phyloP scores from a whole-genome alignment of 2,329 filamentous ascomycete genomes.

The Fusarium caatingaense region DNA sequence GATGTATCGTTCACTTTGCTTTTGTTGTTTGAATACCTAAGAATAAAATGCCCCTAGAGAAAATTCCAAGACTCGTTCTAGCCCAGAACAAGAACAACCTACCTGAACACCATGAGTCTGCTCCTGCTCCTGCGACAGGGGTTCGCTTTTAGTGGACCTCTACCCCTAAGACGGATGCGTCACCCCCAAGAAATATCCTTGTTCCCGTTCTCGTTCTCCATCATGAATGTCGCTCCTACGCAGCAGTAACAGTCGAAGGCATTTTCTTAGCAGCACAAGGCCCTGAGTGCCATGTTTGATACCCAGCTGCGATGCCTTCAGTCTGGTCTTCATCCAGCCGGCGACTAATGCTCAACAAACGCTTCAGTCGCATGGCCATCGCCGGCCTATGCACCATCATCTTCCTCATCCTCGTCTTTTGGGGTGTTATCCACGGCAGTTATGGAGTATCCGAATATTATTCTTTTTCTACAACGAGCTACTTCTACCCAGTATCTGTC shows the following conservation, averaged over 20 bases:
- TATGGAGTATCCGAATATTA: conserved; percentile 46
- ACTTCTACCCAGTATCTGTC: conserved; percentile 48
- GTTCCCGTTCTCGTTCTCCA: conserved; percentile 8
- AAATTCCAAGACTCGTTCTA: neutral
- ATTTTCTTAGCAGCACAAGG: conserved; percentile 5
- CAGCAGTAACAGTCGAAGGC: neutral
- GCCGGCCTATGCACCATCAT: conserved; percentile 38
- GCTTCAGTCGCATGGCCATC: conserved; percentile 48
- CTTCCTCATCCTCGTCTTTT: conserved; percentile 43
- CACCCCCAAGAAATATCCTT: conserved; percentile 10
- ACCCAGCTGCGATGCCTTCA: conserved; percentile 40
- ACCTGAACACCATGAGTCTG: neutral
- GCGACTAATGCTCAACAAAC: conserved; percentile 48
- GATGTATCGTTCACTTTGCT: neutral
- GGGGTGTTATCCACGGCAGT: conserved; percentile 40
- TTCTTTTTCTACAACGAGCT: conserved; percentile 47
- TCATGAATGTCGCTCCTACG: conserved; percentile 16
- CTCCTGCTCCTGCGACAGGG: conserved; percentile 1
- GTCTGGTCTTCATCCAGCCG: conserved; percentile 44
- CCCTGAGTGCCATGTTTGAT: conserved; percentile 43
- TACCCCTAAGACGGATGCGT: conserved; percentile 23
- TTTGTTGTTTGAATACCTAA: neutral
- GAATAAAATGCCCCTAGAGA: neutral
- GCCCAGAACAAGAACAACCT: neutral
- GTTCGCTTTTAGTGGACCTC: conserved; percentile 28